A percentile compares a stretch with the other conserved stretches of the same genome.
These are phyloP conservation scores for Trichoderma sp. DNA, from an alignment of 2,329 filamentous ascomycete genomes.

Conservation along the genomic window DNA sequence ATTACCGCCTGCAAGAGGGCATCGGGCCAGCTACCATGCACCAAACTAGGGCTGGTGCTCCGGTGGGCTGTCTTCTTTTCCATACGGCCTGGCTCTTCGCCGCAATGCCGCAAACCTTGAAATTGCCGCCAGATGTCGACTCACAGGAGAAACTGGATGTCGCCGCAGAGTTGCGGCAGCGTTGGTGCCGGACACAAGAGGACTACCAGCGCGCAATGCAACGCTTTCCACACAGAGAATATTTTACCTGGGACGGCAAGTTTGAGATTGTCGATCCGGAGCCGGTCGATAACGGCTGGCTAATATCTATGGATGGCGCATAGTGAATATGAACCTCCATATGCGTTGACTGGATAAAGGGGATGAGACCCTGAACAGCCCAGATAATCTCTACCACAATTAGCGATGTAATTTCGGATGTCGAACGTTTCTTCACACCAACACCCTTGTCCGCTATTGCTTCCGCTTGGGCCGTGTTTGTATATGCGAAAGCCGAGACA, in stretches of 20 bases:
- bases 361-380: too few species aligned
- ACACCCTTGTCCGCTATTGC: background rate
- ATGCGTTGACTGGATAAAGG: too few species aligned
- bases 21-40: constrained; percentile 52
- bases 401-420: too few species aligned
- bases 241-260: constrained; percentile 1
- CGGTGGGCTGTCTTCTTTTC: constrained; percentile 50
- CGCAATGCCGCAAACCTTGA: constrained; percentile 42
- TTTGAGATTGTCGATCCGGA: constrained; percentile 1
- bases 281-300: background rate
- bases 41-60: constrained; percentile 55
- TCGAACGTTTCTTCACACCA: background rate
- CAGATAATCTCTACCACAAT: background rate
- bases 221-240: background rate
- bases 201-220: background rate
- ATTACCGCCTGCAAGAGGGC: constrained; percentile 41
- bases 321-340: background rate
- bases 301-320: background rate
- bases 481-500: constrained; percentile 1
- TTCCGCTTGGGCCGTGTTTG: too few species aligned
- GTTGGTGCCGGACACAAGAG: background rate
- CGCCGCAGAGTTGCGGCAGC: background rate
- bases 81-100: constrained; percentile 57
- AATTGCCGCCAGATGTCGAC: constrained; percentile 32
- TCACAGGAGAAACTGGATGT: background rate